A percentile compares a stretch with the other conserved stretches of the same genome.
These are phyloP conservation scores for Tetrahymena elliotti DNA, from an alignment of 73 alveolate species.

Conservation along the genomic window DNA sequence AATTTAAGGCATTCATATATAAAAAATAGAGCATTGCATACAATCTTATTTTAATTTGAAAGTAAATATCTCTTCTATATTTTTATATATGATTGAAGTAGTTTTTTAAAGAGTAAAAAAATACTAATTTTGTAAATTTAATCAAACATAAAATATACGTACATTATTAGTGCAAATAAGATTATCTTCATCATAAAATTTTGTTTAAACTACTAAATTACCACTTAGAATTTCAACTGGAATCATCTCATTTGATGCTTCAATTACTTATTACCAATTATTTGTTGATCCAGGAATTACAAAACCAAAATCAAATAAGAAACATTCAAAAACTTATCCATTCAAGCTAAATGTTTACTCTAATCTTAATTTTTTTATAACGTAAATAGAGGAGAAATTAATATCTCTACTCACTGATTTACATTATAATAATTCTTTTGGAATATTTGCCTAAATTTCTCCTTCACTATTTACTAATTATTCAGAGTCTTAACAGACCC, in stretches of 20 bases:
- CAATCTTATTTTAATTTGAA: no score
- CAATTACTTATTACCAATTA: slow-evolving; percentile 32
- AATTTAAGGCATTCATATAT: no score
- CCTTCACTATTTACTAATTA: not conserved
- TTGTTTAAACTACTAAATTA: slow-evolving; percentile 33
- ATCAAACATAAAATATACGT: not conserved
- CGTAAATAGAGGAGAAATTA: slow-evolving; percentile 30
- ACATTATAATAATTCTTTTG: slow-evolving; percentile 38
- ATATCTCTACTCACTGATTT: slow-evolving; percentile 33
- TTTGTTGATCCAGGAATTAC: slow-evolving; percentile 35
- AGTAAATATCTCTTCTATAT: no score
- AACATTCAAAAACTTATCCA: slow-evolving; percentile 6
- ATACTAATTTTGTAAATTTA: no score
- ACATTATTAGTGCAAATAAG: not conserved
- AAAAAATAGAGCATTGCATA: no score
- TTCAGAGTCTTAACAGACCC: slow-evolving; percentile 18
- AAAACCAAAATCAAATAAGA: slow-evolving; percentile 39
- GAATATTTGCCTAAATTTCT: slow-evolving; percentile 14
- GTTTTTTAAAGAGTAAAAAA: not conserved
- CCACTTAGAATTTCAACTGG: slow-evolving; percentile 40
- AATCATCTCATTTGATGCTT: slow-evolving; percentile 33
- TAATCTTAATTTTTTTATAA: slow-evolving; percentile 27
- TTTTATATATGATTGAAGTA: no score
- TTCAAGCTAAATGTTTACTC: slow-evolving; percentile 16
- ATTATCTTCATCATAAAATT: slow-evolving; percentile 20